These are phyloP conservation scores for Yarrowia bubula DNA, from an alignment of 805 yeast genomes.

Conservation along the genomic window DNA sequence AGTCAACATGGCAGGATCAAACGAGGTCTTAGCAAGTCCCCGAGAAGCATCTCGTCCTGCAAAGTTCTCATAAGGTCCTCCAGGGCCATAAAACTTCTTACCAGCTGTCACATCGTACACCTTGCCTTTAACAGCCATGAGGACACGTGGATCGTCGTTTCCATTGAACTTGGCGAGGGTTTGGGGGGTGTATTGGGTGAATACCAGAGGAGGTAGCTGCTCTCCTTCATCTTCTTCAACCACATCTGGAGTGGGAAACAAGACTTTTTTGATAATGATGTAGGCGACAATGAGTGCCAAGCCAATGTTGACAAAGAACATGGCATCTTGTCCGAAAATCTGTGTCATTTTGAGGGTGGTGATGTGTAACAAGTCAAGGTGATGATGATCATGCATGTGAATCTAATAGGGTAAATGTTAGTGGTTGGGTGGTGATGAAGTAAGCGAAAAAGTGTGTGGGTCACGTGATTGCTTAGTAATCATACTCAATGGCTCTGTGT, in stretches of 20 bases:
- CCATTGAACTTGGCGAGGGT: slow-evolving; percentile 78
- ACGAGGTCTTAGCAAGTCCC: slow-evolving; percentile 85
- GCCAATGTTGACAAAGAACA: slow-evolving; percentile 17
- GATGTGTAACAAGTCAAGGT: neutral
- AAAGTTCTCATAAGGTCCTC: slow-evolving; percentile 90
- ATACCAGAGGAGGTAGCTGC: slow-evolving; percentile 42
- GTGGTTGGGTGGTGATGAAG: neutral
- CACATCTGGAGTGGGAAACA: slow-evolving; percentile 10
- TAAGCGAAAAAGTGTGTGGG: too few relatives aligned
- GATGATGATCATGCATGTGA: slow-evolving; percentile 16
- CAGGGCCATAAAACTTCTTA: slow-evolving; percentile 87
- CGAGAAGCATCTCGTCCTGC: slow-evolving; percentile 96
- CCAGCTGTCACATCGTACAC: slow-evolving; percentile 83
- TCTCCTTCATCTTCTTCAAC: slow-evolving; percentile 50
- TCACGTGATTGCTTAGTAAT: too few relatives aligned
- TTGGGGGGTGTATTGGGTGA: slow-evolving; percentile 63
- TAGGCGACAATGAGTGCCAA: slow-evolving; percentile 20
- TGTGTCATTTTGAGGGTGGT: slow-evolving; percentile 7
- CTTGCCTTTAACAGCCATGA: slow-evolving; percentile 78
- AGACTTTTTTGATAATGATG: slow-evolving; percentile 12
- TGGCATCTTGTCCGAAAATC: slow-evolving; percentile 1
- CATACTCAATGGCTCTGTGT: too few relatives aligned
- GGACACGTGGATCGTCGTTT: slow-evolving; percentile 71
- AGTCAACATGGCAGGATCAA: slow-evolving; percentile 65
- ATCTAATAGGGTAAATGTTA: neutral